Evolutionary conservation across 352 stramenopile species (phyloP).

Genomic region (Thalassiosira livingstoniorum): DNA sequence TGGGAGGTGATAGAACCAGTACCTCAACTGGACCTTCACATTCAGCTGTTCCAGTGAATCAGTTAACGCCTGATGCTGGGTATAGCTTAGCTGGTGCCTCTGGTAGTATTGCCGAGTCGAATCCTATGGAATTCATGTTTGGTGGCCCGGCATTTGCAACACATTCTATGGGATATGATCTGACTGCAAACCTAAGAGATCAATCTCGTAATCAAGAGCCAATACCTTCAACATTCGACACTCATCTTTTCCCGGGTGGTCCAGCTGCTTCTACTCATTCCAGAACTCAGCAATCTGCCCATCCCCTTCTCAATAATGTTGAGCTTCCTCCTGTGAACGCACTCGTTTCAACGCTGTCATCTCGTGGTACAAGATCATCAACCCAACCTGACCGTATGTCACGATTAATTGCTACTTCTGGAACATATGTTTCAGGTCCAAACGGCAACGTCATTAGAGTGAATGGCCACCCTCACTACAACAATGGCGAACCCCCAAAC

Average conservation of each 20-base stretch:
- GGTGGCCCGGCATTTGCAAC: constrained; percentile 66
- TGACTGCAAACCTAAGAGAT: constrained; percentile 45
- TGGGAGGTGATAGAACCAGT: background rate
- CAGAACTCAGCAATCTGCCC: constrained; percentile 43
- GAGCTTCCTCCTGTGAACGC: constrained; percentile 75
- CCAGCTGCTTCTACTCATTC: constrained; percentile 62
- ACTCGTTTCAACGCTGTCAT: constrained; percentile 63
- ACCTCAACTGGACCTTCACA: constrained; percentile 9
- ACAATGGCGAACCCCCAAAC: constrained; percentile 3
- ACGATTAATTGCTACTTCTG: constrained; percentile 25
- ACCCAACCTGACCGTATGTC: constrained; percentile 12
- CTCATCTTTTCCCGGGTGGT: constrained; percentile 80
- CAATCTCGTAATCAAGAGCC: background rate
- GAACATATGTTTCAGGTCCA: constrained; percentile 57
- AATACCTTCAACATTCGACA: constrained; percentile 53
- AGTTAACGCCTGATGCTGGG: constrained; percentile 23
- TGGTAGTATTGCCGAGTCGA: constrained; percentile 29
- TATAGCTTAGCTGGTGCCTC: constrained; percentile 18
- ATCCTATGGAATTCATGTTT: constrained; percentile 82
- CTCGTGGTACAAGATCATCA: constrained; percentile 40
- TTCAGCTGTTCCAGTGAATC: constrained; percentile 33
- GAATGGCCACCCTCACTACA: constrained; percentile 42
- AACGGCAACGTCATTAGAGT: constrained; percentile 73
- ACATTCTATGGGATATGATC: constrained; percentile 64
- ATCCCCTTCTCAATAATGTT: constrained; percentile 73